Conservation (phyloP, 2,329 filamentous ascomycete species). For the Talaromyces marneffei region DNA sequence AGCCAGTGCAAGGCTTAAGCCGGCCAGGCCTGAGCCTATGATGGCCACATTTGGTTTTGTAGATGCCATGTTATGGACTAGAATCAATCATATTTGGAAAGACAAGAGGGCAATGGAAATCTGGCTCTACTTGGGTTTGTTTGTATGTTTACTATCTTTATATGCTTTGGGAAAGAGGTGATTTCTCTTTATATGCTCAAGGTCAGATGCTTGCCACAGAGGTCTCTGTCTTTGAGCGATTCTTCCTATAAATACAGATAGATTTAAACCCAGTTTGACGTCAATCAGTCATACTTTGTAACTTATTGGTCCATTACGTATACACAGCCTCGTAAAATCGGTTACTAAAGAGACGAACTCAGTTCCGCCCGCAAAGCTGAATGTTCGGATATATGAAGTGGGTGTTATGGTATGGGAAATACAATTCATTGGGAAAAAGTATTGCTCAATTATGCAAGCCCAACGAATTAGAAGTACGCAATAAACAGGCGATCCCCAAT, state of each 20-base stretch:
- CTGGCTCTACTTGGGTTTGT: too few species aligned
- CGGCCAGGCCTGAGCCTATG: constrained; percentile 7
- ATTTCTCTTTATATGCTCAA: background rate
- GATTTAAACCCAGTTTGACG: background rate
- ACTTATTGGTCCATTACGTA: background rate
- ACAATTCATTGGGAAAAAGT: too few species aligned
- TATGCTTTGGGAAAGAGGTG: background rate
- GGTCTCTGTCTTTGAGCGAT: background rate
- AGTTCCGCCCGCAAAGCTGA: background rate
- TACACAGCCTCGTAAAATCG: too few species aligned
- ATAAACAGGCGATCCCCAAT: background rate
- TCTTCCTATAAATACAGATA: background rate
- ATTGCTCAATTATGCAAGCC: too few species aligned
- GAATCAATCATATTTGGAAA: background rate
- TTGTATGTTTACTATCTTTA: too few species aligned
- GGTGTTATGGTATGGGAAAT: background rate
- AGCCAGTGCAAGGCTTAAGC: background rate
- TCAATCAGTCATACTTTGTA: background rate
- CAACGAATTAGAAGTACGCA: background rate
- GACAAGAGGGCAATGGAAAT: background rate
- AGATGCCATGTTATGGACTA: background rate
- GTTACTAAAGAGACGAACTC: too few species aligned
- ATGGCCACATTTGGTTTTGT: background rate
- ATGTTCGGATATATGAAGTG: background rate
- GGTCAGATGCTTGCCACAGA: background rate